Evolutionary conservation across 495 filamentous ascomycete genomes (phyloP), one percentile per base, ranked within the genome.

Genomic region (Platismatia glauca): DNA sequence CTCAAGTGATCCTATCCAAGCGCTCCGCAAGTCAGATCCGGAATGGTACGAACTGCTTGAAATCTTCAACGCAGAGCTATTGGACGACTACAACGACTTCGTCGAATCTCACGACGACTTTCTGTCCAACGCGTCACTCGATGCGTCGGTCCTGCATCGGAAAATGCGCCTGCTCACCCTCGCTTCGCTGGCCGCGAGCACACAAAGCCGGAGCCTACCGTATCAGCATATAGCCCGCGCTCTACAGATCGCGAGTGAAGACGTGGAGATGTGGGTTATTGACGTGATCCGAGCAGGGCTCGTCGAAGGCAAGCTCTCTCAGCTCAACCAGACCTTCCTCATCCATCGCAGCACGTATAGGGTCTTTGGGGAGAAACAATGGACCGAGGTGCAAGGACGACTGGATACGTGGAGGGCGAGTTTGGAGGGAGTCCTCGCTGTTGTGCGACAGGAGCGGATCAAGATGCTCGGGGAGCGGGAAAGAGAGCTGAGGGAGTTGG

Each of bases 261-360:
- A 97, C 53, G 90, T 96, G 13, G 94, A 98, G 81, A 87, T 91
- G 81, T 98, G 94, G 94, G 88, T 96, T 58, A 98, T 98, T 66
- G 95, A 98, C 74, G 90, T 93, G 57, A 96, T 98, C 75, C 89
- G 95, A 46, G 90, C 91, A 46, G 89, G 89, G 39, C 85, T 98
- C 24, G 88, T 97, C 58, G 94, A 98, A 78, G 94, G 94, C 65
- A 92, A 94, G 74, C 81, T 99, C 57, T 89, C 86, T 29, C 94
- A 99, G 77, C 82, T 90, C 69, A 89, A 89, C 66, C 84, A 90
- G 71, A 87, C 90, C 34, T 97, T 99, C 81, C 79, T 96, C 18
- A 89, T 99, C 50, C 94, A 99, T 78, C 82, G 91, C 64, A 89
- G 89, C 66, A 95, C 90, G 61, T 96, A 97, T 81, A 84, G 94